Evolutionary conservation across 768 basidiomycete genomes (phyloP), one percentile per base, ranked within the genome.

Genomic region (Pleurotus platypus): DNA sequence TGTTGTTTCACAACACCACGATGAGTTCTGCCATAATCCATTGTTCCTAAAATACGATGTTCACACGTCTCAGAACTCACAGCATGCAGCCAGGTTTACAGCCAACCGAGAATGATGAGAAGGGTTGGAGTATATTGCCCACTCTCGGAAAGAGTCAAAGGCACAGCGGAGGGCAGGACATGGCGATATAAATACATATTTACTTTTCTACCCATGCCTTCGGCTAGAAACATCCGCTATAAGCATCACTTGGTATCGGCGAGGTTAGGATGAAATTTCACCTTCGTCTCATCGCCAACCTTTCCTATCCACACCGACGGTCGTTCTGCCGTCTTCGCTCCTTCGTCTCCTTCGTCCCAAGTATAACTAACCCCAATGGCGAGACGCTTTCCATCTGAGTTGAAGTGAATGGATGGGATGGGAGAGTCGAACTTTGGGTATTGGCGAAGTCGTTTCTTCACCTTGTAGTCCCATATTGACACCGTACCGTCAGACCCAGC

Each of bases 391-490:
- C 94, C 94, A 60, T 94, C 90, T 22, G 82, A 85, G 59, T 87
- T 92, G 72, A 95, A 95, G 0, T 89, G 82, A 40, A 94, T 75
- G 0, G 87, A 82, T 0, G 92, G 84, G n/a, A 97, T 85, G 2
- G 87, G 80, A 3, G 55, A 13, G 27, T 78, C 71, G 72, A 86
- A 94, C 66, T 91, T 91, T 0, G 88, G 86, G 61, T 91, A 95
- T 63, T 96, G 94, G 22, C 94, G 86, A 54, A 98, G 75, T 2
- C 97, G 86, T 68, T 98, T 98, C 76, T 98, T 97, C 55, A 95
- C 89, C 62, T 89, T 87, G 71, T 95, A 94, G 67, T 98, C 97
- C 97, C 97, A 99, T 58, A 98, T 87, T 0, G 93, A 94, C 43
- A 98, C 92, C 1, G 90, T 90, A 0, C 87, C 87, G 69, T 99